A percentile compares a stretch with the other conserved stretches of the same genome.
These are phyloP conservation scores for Gypsophila paniculata DNA, from an alignment of 179 eudicot species.

Conservation along the genomic window DNA sequence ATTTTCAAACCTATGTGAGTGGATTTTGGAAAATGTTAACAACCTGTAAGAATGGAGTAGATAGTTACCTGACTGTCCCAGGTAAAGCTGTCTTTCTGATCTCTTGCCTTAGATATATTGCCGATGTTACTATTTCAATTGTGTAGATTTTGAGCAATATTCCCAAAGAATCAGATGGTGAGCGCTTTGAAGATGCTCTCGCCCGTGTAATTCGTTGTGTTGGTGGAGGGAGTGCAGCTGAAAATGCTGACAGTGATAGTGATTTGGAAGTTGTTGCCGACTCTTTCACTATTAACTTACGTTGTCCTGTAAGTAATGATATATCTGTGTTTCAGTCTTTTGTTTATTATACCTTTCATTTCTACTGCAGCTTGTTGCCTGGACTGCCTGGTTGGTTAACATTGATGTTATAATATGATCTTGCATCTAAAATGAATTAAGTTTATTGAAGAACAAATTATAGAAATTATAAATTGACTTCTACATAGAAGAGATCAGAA, in stretches of 20 bases:
- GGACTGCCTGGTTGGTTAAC: background rate
- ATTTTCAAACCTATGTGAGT: too few species aligned
- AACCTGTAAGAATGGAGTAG: too few species aligned
- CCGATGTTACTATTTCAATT: background rate
- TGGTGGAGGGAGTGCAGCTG: constrained; percentile 79
- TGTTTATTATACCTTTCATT: background rate
- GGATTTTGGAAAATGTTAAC: too few species aligned
- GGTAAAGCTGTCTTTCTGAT: too few species aligned
- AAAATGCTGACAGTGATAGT: constrained; percentile 93
- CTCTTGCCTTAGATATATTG: background rate
- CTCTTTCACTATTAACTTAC: constrained; percentile 70
- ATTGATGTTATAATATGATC: background rate
- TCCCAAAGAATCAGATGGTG: constrained; percentile 84
- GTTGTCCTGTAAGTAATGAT: constrained; percentile 76
- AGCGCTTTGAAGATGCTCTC: constrained; percentile 81
- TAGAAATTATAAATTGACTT: too few species aligned
- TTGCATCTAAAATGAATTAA: background rate
- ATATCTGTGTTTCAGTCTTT: background rate
- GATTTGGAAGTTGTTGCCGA: constrained; percentile 95
- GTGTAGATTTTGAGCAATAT: constrained; percentile 66
- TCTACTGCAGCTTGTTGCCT: background rate
- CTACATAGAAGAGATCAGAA: too few species aligned
- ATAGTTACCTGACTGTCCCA: background rate
- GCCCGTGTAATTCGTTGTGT: constrained; percentile 86
- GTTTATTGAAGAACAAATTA: background rate